Base-by-base conservation (phyloP, 495 filamentous ascomycete genomes). In the Aspergillus asperescens region DNA sequence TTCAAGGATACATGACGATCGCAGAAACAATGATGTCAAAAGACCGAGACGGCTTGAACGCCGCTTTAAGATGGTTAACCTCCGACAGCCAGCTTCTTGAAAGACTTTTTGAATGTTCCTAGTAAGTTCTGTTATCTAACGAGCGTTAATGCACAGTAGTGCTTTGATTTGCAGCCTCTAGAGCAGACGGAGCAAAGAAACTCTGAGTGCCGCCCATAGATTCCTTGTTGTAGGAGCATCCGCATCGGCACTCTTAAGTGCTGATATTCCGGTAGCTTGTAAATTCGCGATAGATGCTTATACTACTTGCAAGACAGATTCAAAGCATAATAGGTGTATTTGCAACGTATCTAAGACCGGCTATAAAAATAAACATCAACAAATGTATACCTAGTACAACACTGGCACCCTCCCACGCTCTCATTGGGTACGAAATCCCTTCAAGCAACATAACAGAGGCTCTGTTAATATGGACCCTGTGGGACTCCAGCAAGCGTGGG, bases 1-100 rank as follows among this genome's bases (percentile, higher is more conserved):
- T 51, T 42, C 48, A 42, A 15, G n/a, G 24, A 49, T 49, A 49
- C 37, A 31, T 34, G 37, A 43, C 15, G 23, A 42, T 31, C 37
- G 15, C 37, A n/a, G 18, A 41, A 41, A 51, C 34, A 32, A 51
- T 28, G 48, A 39, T 27, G 47, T 25, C 32, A 39, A 20, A 27
- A 16, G 35, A 24, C n/a, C 37, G 38, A 51, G 37, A 40, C n/a
- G 5, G 34, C 20, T 51, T 8, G 5, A 6, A 51, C n/a, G n/a
- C n/a, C n/a, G 4, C 35, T 50, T 50, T 29, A 24, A 37, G 46
- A n/a, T 49, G 29, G 31, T n/a, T 27, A 23, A 15, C 32, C 32
- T 35, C 32, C 32, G 32, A 35, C 32, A 35, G 7, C 32, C 32
- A 15, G 32, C 32, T n/a, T 35, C 32, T 7, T 12, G 15, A 38